Evolutionary conservation across 1,284 basidiomycete genomes (phyloP).

Genomic region (Trametes hirsuta): DNA sequence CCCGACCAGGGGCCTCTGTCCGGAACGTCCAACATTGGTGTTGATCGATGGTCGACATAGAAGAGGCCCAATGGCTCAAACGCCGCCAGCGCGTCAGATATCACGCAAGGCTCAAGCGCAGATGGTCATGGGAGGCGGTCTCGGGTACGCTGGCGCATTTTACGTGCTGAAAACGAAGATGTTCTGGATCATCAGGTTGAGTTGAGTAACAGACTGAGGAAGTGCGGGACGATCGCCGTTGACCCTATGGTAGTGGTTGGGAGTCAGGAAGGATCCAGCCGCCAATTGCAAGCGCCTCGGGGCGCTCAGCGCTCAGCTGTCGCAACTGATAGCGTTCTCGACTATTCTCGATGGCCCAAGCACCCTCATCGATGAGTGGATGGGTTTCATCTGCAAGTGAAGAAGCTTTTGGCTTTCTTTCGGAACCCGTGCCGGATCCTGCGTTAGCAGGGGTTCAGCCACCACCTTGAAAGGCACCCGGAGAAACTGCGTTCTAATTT

Average conservation of each 20-base stretch:
- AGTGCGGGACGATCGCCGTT: background rate
- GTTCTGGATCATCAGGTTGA: background rate
- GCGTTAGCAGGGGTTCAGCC: background rate
- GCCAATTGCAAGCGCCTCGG: too few species aligned
- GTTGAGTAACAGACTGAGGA: background rate
- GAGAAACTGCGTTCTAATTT: conserved; percentile 1
- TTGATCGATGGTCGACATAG: conserved; percentile 13
- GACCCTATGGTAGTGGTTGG: background rate
- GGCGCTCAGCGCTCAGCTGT: too few species aligned
- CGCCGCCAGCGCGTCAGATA: background rate
- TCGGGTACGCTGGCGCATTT: conserved; percentile 1
- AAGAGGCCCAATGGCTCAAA: conserved; percentile 8
- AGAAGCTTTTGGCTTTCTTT: too few species aligned
- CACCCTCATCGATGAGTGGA: too few species aligned
- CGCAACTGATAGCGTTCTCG: too few species aligned
- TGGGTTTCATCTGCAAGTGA: too few species aligned
- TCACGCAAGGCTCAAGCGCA: conserved; percentile 6
- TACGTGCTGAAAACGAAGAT: background rate
- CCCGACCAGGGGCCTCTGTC: background rate
- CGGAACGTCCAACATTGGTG: conserved; percentile 13
- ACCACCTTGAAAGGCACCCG: background rate
- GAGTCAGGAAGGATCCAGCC: background rate
- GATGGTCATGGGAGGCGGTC: conserved; percentile 1
- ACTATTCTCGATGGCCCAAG: too few species aligned
- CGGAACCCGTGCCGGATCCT: background rate